Percentiles rank a stretch among this genome's conserved stretches.
Conservation (phyloP, 345 rosid genomes). For the Mallotus nudiflorus region DNA sequence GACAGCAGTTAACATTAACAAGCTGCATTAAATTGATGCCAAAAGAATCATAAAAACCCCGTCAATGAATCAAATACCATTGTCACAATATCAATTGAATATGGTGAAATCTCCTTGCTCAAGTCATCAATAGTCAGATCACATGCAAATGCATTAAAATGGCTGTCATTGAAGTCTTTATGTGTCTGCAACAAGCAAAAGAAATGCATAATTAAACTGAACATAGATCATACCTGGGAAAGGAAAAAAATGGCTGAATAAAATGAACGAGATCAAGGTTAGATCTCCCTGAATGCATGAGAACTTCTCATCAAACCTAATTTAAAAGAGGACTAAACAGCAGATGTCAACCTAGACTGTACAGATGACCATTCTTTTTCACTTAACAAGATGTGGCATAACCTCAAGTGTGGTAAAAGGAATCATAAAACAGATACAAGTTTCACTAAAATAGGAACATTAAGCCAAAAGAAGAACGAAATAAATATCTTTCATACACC, state of each 20-base stretch:
- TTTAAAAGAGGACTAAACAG: not conserved
- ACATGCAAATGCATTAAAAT: constrained; percentile 62
- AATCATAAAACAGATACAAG: not conserved
- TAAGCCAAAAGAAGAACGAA: not conserved
- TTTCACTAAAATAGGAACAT: not conserved
- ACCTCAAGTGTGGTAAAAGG: not conserved
- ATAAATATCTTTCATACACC: too few species aligned
- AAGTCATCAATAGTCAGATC: constrained; percentile 81
- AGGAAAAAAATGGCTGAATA: too few species aligned
- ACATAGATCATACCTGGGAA: not conserved
- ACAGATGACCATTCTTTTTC: not conserved
- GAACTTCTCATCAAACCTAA: too few species aligned
- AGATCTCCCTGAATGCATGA: not conserved
- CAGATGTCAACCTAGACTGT: not conserved
- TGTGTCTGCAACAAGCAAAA: constrained; percentile 58
- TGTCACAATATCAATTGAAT: constrained; percentile 83
- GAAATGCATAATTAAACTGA: constrained; percentile 7
- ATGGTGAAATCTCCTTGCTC: constrained; percentile 63
- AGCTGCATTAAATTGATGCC: too few species aligned
- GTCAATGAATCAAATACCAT: constrained; percentile 55
- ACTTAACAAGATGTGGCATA: not conserved
- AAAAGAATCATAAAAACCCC: constrained; percentile 64
- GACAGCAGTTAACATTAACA: not conserved
- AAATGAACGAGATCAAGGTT: not conserved
- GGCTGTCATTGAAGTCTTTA: constrained; percentile 64